phyloP scores from a whole-genome alignment of 164 flowering plant genomes.

The Piper betle region DNA sequence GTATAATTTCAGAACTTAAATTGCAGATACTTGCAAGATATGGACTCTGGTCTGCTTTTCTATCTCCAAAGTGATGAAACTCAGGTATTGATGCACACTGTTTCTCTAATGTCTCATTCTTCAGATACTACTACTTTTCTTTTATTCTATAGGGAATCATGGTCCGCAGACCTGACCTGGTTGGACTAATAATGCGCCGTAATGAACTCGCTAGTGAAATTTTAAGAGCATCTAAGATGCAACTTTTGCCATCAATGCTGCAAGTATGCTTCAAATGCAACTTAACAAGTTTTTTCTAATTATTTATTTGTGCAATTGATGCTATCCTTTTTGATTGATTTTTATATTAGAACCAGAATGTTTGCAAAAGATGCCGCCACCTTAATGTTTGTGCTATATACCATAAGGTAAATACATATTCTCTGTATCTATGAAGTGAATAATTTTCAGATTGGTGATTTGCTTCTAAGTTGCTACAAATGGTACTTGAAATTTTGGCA shows the following conservation, averaged over 20 bases:
- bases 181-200: conserved; percentile 93
- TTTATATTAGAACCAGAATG: conserved; percentile 44
- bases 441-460: no score
- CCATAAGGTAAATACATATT: conserved; percentile 59
- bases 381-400: conserved; percentile 66
- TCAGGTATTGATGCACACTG: conserved; percentile 30
- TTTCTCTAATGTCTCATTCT: conserved; percentile 1
- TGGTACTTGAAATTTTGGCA: background rate
- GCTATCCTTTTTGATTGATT: conserved; percentile 5
- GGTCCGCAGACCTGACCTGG: conserved; percentile 70
- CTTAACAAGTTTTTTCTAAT: background rate
- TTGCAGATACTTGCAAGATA: conserved; percentile 52
- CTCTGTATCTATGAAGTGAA: background rate
- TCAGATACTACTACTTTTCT: conserved; percentile 5
- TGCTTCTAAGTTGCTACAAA: background rate
- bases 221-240: conserved; percentile 56
- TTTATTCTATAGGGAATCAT: conserved; percentile 43
- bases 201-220: conserved; percentile 89
- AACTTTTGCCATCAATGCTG: conserved; percentile 77
- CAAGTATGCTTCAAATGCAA: conserved; percentile 30
- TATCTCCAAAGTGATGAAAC: conserved; percentile 94
- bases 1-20: background rate
- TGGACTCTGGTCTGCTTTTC: conserved; percentile 76
- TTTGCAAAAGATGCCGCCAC: conserved; percentile 82
- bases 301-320: conserved; percentile 5